Conservation (phyloP, 2,329 filamentous ascomycete species). For the Microsporum ferrugineum region DNA sequence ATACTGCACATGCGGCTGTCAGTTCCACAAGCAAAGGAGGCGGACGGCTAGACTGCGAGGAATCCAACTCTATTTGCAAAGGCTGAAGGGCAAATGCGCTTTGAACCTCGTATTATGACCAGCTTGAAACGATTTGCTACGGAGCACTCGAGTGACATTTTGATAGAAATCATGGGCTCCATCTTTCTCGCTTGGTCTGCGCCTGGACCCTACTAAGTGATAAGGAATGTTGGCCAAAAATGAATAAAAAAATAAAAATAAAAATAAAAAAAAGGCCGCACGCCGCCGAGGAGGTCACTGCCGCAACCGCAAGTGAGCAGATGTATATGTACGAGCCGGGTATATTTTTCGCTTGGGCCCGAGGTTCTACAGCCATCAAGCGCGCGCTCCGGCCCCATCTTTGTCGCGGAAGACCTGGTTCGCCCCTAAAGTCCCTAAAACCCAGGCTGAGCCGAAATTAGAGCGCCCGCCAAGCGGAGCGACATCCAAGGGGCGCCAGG, state of each 20-base stretch:
- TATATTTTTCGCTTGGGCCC: slow-evolving; percentile 3
- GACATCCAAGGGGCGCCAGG: not conserved
- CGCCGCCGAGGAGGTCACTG: not conserved
- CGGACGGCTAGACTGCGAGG: slow-evolving; percentile 3
- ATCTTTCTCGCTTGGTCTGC: not conserved
- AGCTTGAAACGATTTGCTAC: not conserved
- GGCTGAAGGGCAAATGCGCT: slow-evolving; percentile 3
- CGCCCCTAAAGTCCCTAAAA: not conserved
- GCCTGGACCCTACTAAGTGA: not conserved
- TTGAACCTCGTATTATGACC: slow-evolving; percentile 3
- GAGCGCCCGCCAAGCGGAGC: not conserved
- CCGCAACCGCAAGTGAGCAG: not conserved
- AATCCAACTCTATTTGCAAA: slow-evolving; percentile 6
- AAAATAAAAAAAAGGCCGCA: not conserved
- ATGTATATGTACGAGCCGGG: not conserved
- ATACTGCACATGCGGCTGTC: slow-evolving; percentile 4
- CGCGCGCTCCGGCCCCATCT: not conserved
- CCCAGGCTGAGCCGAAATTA: slow-evolving; percentile 5
- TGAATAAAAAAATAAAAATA: not conserved
- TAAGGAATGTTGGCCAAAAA: not conserved
- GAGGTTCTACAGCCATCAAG: not conserved
- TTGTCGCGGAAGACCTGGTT: slow-evolving; percentile 4
- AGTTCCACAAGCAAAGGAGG: slow-evolving; percentile 3
- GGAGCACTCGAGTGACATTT: not conserved
- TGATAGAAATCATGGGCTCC: not conserved